These are phyloP conservation scores for Pythium apleroticum DNA, from an alignment of 352 stramenopile genomes.

Conservation along the genomic window DNA sequence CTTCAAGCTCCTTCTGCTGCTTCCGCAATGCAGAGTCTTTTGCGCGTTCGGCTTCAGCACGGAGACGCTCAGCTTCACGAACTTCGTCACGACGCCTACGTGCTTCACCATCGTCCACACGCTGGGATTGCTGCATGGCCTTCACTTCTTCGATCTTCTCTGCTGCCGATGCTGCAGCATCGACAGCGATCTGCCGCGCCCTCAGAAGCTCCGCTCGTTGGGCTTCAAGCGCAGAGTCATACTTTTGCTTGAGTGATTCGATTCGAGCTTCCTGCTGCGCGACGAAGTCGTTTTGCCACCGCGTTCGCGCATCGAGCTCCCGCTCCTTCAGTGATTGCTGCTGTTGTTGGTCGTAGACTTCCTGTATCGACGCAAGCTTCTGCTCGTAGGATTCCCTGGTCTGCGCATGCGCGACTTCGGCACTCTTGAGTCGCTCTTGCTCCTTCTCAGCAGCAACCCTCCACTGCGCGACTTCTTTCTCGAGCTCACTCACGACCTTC, in stretches of 20 bases:
- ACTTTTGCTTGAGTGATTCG: slow-evolving; percentile 67
- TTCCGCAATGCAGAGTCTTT: slow-evolving; percentile 38
- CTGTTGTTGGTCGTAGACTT: slow-evolving; percentile 45
- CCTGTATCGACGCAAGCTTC: slow-evolving; percentile 49
- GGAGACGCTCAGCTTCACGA: slow-evolving; percentile 18
- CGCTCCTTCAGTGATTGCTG: slow-evolving; percentile 53
- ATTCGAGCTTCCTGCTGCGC: slow-evolving; percentile 70
- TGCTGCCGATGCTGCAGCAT: slow-evolving; percentile 44
- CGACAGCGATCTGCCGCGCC: slow-evolving; percentile 47
- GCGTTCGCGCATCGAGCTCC: slow-evolving; percentile 54
- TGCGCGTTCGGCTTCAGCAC: slow-evolving; percentile 41
- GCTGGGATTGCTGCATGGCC: slow-evolving; percentile 32
- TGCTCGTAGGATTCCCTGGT: slow-evolving; percentile 48
- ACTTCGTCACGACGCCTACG: slow-evolving; percentile 19
- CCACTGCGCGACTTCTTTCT: slow-evolving; percentile 60
- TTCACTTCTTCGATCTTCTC: slow-evolving; percentile 53
- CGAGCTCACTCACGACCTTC: slow-evolving; percentile 39
- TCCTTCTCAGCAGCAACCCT: slow-evolving; percentile 49
- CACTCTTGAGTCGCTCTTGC: slow-evolving; percentile 35
- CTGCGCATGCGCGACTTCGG: slow-evolving; percentile 33
- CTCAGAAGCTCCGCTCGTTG: slow-evolving; percentile 56
- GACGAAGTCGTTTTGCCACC: slow-evolving; percentile 73
- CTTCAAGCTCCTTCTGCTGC: slow-evolving; percentile 51
- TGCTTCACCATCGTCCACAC: slow-evolving; percentile 43
- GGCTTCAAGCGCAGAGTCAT: slow-evolving; percentile 57